Conservation (phyloP, 352 stramenopile species). For the Hyaloperonospora arabidopsidis region DNA sequence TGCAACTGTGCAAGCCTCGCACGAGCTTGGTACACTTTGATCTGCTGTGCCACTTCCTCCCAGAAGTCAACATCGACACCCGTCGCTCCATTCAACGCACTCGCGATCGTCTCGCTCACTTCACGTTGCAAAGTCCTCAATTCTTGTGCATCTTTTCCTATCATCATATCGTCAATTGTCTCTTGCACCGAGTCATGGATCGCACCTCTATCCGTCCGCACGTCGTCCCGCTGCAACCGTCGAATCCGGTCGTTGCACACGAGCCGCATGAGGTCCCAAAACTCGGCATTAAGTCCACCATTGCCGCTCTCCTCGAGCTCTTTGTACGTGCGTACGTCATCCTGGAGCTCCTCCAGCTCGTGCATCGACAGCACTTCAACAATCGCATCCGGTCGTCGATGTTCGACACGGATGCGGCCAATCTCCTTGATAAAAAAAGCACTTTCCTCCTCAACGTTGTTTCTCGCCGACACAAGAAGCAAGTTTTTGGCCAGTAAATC, state of each 20-base stretch:
- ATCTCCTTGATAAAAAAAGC: conserved; percentile 32
- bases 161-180: conserved; percentile 87
- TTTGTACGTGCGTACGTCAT: conserved; percentile 87
- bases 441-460: conserved; percentile 41
- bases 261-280: conserved; percentile 80
- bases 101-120: conserved; percentile 59
- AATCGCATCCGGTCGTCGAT: conserved; percentile 54
- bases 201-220: conserved; percentile 62
- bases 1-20: conserved; percentile 86
- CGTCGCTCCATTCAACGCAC: conserved; percentile 31
- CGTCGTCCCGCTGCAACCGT: conserved; percentile 43
- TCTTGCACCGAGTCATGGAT: conserved; percentile 81
- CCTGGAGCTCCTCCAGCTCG: conserved; percentile 71
- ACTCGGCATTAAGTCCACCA: conserved; percentile 59
- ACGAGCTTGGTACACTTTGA: conserved; percentile 89
- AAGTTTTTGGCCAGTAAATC: conserved; percentile 98
- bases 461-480: conserved; percentile 84
- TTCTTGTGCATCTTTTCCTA: conserved; percentile 55
- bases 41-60: conserved; percentile 88
- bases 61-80: conserved; percentile 92
- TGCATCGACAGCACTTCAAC: conserved; percentile 74
- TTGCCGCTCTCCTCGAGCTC: conserved; percentile 76
- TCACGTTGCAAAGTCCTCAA: conserved; percentile 50
- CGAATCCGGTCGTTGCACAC: conserved; percentile 73
- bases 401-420: conserved; percentile 68